Conservation (phyloP, 306 rosid species). For the Albizia julibrissin region DNA sequence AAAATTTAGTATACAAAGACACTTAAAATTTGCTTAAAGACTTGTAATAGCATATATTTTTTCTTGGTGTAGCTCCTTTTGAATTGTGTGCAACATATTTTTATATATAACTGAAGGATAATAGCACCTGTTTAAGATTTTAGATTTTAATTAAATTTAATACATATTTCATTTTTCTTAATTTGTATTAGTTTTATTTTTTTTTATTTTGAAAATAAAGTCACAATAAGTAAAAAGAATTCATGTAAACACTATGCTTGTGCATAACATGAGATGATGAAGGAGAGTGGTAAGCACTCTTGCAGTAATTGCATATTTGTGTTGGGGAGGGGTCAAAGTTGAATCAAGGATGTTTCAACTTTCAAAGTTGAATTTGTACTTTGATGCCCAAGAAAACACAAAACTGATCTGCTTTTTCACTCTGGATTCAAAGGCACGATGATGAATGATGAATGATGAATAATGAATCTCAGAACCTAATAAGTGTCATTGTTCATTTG, state of each 20-base stretch:
- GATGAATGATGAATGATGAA: background rate
- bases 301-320: background rate
- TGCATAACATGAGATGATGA: background rate
- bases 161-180: background rate
- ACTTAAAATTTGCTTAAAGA: background rate
- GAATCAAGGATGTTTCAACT: constrained; percentile 11
- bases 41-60: too few relatives aligned
- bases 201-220: too few relatives aligned
- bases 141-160: background rate
- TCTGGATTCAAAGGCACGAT: background rate
- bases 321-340: constrained; percentile 17
- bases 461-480: background rate
- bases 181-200: background rate
- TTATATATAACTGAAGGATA: too few relatives aligned
- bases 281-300: background rate
- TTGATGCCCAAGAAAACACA: background rate
- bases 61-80: too few relatives aligned
- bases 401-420: background rate
- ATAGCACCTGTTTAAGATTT: too few relatives aligned
- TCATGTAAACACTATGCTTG: background rate
- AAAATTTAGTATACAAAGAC: too few relatives aligned
- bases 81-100: too few relatives aligned
- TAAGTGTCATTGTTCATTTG: background rate
- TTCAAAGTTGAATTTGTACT: constrained; percentile 8
- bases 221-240: background rate